Evolutionary conservation across 805 yeast genomes (phyloP), one percentile per base, ranked within the genome.

Genomic region (Wickerhamomyces queroliae): DNA sequence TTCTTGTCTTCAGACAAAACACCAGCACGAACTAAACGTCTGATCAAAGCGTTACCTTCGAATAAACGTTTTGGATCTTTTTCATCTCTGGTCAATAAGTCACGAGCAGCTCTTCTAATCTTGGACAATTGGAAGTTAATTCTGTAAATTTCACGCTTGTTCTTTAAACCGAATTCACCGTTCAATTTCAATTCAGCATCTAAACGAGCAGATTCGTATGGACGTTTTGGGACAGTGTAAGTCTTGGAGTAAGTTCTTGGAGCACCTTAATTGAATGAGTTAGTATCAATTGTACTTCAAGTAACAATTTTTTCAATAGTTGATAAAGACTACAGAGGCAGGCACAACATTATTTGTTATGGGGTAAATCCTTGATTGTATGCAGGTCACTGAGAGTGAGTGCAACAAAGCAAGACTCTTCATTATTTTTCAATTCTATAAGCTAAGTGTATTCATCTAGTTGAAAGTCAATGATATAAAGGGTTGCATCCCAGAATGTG

Each of bases 31-130:
- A 93, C 98, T 69, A 93, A 83, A 83, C 98, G 89, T 83, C 99
- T 90, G 76, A 93, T 93, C 71, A 93, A 88, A 69, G 99, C 99
- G 71, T 93, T 93, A 86, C 99, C 99, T 78, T 93, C 99, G 81
- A 93, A 93, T 67, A 93, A 84, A 80, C 99, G 89, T 88, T 90
- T 93, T 83, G 96, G 97, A 76, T 93, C 99, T 83, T 93, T 93
- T 81, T 93, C 99, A 67, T 93, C 99, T 80, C 96, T 89, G 80
- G 99, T 93, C 75, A 93, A 83, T 66, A 93, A 80, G 68, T 93
- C 98, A 85, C 99, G 95, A 69, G 99, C 99, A 72, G 99, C 99
- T 80, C 99, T 89, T 80, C 99, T 90, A 70, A 93, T 91, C 83
- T 93, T 93, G 54, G 99, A 93, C 67, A 93, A 86, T 79, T 93